Evolutionary conservation across 176 grass and related monocot genomes (phyloP), one percentile per base, ranked within the genome.

Genomic region (Phyllostachys edulis): DNA sequence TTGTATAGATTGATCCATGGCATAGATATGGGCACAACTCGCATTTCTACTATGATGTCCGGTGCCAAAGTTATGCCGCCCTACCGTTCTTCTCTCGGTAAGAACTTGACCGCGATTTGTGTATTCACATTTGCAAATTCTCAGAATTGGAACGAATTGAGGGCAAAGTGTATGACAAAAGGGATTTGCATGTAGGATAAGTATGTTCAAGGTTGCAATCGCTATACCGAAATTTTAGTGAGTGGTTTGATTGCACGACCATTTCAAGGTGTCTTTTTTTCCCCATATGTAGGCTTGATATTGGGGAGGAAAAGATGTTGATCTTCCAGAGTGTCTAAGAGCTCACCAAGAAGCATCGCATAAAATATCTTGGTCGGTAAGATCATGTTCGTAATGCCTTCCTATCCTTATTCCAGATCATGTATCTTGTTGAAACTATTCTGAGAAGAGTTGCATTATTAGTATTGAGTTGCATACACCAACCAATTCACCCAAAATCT

Each of bases 11-110:
- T 59, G 93, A 99, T 82, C 97, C 97, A 26, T 82, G 91, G 49
- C 97, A 99, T 70, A 87, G 93, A 9, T 99, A 96, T 62, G 97
- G 97, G 7, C 97, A 99, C 81, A 99, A 99, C 66, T 86, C 96
- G 63, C 91, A 99, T 26, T 85, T 91, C 73, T 99, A 99, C 88
- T 96, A 94, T 59, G 88, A 92, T 42, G 86, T 38, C 6, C 96
- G 97, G 97, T 83, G 73, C 73, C 23, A 88, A 89, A 96, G 91
- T 75, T 72, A 94, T 67, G 93, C 88, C 36, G 93, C 91, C 50
- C 84, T 96, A 64, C 97, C 97, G 10, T 99, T 99, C 89, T 99
- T 99, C 90, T 96, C 96, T 78, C 96, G 97, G 97, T 96, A 84
- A 89, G 77, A 75, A 82, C 45, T 73, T 66, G 23, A 44, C 24